Base-by-base conservation (phyloP, 164 flowering plant genomes). In the Berberis vulgaris region DNA sequence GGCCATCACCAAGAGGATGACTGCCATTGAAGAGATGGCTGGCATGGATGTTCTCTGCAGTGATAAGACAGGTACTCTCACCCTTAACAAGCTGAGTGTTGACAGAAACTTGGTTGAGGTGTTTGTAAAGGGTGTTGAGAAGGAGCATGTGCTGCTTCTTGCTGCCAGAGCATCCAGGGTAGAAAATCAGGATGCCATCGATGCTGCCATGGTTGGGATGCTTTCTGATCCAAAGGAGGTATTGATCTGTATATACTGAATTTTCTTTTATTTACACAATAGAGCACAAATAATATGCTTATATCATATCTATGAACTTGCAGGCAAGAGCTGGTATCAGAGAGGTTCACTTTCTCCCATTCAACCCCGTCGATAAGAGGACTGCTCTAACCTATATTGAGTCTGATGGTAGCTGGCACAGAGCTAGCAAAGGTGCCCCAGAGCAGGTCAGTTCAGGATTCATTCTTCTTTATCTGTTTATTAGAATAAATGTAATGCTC, bases 21-120 rank as follows among this genome's bases (percentile, higher is more conserved):
- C 93, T n/a, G 93, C 93, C 60, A 87, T 87, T 65, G 93, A 87
- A 65, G 93, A 87, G 74, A 82, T 87, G 89, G 93, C 93, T 7
- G 92, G 92, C 40, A 86, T 86, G 92, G 92, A 86, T 63, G 81
- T 78, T 1, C 79, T 78, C 43, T 78, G 81, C 65, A 75, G 79
- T 69, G 81, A 78, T 12, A 78, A 78, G 64, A 78, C 81, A 0
- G 81, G 81, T 7, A 78, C 81, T 1, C 43, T 78, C 42, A 78
- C 81, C 2, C 79, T 78, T 10, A 78, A 78, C 71, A 78, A 78
- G 66, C 64, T 78, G 42, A 78, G 76, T 67, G 76, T 78, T 46
- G 81, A 78, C 67, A 75, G 47, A 64, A 75, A 60, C 63, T 58
- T 78, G n/a, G 54, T 78, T 60, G 81, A 78, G 66, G 78, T 78